phyloP scores from a whole-genome alignment of 2,329 filamentous ascomycete species.

The Trichoderma semiorbis region DNA sequence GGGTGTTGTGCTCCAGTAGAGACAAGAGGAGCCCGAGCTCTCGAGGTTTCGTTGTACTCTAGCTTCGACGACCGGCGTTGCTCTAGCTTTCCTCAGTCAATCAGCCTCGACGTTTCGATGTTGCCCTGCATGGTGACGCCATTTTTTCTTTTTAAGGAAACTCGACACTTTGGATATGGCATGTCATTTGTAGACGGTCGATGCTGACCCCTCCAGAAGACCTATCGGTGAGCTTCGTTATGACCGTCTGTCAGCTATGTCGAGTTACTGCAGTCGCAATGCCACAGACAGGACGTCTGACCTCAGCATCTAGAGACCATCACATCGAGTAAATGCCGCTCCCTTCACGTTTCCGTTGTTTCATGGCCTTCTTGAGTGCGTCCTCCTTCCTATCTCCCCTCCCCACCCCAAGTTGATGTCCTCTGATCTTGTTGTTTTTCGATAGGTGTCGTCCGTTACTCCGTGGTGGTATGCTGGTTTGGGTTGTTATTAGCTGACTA shows the following conservation, averaged over 20 bases:
- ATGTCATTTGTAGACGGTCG: background rate
- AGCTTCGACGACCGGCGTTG: background rate
- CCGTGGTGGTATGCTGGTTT: background rate
- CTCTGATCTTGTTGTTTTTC: background rate
- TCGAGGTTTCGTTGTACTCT: background rate
- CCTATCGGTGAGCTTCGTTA: background rate
- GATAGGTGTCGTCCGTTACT: background rate
- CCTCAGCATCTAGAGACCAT: background rate
- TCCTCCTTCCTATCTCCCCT: background rate
- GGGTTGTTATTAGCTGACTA: background rate
- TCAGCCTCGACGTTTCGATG: background rate
- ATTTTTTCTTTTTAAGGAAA: background rate
- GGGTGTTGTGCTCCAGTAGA: background rate
- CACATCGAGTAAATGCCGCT: background rate
- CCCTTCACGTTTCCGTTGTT: background rate
- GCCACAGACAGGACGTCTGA: background rate
- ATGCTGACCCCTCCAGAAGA: background rate
- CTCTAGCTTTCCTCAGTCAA: background rate
- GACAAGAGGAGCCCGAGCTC: background rate
- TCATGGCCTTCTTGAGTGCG: background rate
- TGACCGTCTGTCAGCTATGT: background rate
- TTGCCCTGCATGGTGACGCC: slow-evolving; percentile 17
- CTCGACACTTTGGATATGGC: background rate
- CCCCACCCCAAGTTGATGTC: background rate
- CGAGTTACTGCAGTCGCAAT: background rate